Base-by-base conservation (phyloP, 768 basidiomycete genomes). In the Calocybe indica region DNA sequence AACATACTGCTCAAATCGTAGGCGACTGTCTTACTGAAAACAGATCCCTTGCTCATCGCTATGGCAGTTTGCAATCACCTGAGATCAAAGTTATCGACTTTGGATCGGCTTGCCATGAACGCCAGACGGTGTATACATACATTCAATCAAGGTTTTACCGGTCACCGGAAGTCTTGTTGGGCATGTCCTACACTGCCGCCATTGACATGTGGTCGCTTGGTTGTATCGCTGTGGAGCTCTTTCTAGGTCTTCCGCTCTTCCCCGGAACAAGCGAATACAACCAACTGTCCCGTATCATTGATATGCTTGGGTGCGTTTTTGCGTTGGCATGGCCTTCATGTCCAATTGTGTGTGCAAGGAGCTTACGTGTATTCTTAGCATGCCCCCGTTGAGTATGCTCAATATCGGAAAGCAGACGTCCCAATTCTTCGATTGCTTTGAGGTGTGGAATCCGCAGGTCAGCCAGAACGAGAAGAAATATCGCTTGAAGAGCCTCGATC, bases 201-300 rank as follows among this genome's bases (percentile, higher is more conserved):
- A 98, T 99, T 68, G 96, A 99, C 65, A 97, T 99, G 93, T 99
- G 96, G 96, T 94, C 91, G 12, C 69, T 99, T 50, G 96, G 96
- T 3, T 98, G 96, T 61, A 99, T 99, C 51, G 96, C 94, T 5
- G 95, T 98, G 29, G 96, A 99, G 63, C 80, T 98, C 35, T 99
- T 98, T 76, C 73, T 98, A 40, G 96, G 96, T 6, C 64, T 99
- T 45, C 96, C 96, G 6, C 72, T 98, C 11, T 99, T 99, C 69
- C 96, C 96, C 2, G 96, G 96, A 15, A 98, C 96, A 33, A 96
- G 93, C 73, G 96, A 99, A 68, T 99, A 96, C 68, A 99, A 99
- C 67, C 96, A 99, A 63, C 77, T 98, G 46, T 93, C 91, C 14
- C 77, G 96, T 49, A 98, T 99, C 45, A 85, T 96, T 31, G 96